These are phyloP conservation scores for Thelephora terrestris DNA, from an alignment of 1,284 basidiomycete species.

Conservation along the genomic window DNA sequence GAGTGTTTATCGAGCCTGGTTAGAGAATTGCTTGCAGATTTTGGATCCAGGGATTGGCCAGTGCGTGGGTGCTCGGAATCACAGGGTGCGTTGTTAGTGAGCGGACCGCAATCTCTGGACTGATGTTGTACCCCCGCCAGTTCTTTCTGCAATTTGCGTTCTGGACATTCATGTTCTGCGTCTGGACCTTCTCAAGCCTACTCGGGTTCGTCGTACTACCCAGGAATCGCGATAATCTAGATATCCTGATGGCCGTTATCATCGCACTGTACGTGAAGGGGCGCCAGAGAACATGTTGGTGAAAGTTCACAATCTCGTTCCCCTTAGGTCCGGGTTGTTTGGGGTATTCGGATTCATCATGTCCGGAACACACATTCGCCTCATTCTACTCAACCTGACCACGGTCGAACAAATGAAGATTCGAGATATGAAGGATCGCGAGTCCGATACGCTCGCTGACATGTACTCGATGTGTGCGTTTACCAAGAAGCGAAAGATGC, in stretches of 20 bases:
- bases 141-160: constrained; percentile 67
- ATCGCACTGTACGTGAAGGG: constrained; percentile 43
- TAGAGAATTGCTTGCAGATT: background rate
- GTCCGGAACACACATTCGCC: constrained; percentile 43
- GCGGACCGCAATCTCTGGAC: background rate
- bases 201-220: constrained; percentile 27
- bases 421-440: constrained; percentile 49
- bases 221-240: constrained; percentile 26
- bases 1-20: constrained; percentile 14
- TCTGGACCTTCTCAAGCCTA: constrained; percentile 51
- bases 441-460: constrained; percentile 37
- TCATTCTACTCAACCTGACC: constrained; percentile 60
- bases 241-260: constrained; percentile 56
- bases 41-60: constrained; percentile 58
- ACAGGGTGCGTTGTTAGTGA: constrained; percentile 38
- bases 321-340: constrained; percentile 50
- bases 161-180: constrained; percentile 44
- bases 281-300: background rate
- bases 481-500: constrained; percentile 38
- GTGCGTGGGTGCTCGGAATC: constrained; percentile 75
- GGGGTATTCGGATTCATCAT: constrained; percentile 57
- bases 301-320: constrained; percentile 1
- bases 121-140: constrained; percentile 21
- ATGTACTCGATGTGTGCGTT: constrained; percentile 39
- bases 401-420: constrained; percentile 69